phyloP scores from a whole-genome alignment of 495 filamentous ascomycete genomes.

The Penicillium salamii region DNA sequence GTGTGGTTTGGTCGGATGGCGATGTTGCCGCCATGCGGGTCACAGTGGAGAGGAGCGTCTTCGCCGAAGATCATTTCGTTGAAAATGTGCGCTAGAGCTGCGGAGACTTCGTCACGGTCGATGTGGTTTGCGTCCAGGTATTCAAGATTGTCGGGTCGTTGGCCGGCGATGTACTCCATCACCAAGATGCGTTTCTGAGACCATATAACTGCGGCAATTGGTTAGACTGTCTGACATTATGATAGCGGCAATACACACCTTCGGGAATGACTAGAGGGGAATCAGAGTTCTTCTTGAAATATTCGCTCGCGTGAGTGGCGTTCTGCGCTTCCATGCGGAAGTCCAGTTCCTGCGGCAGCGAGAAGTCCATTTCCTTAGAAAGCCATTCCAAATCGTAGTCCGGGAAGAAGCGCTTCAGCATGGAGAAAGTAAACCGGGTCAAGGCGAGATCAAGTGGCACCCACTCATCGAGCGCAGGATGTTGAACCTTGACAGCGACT shows the following conservation, averaged over 20 bases:
- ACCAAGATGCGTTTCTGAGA: conserved; percentile 85
- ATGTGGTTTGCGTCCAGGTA: conserved; percentile 85
- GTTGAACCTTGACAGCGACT: conserved; percentile 98
- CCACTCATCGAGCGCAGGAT: conserved; percentile 89
- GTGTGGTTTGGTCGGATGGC: conserved; percentile 75
- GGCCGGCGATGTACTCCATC: conserved; percentile 90
- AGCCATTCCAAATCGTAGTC: conserved; percentile 98
- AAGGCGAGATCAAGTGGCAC: conserved; percentile 82
- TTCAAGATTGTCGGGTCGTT: conserved; percentile 82
- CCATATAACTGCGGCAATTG: conserved; percentile 69
- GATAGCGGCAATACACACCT: conserved; percentile 26
- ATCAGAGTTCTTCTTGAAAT: conserved; percentile 69
- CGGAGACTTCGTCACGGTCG: conserved; percentile 93
- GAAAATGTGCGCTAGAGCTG: conserved; percentile 87
- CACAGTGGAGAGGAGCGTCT: conserved; percentile 88
- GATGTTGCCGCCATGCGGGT: conserved; percentile 96
- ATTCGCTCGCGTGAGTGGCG: conserved; percentile 69
- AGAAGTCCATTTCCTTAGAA: conserved; percentile 86
- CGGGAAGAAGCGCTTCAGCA: conserved; percentile 88
- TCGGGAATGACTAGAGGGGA: conserved; percentile 84
- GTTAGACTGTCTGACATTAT: conserved; percentile 14
- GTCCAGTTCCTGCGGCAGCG: conserved; percentile 86
- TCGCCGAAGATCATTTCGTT: conserved; percentile 99
- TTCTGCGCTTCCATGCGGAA: conserved; percentile 86
- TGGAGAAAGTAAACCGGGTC: conserved; percentile 85